Evolutionary conservation across 768 basidiomycete genomes (phyloP).

Genomic region (Boletellus emodensis): DNA sequence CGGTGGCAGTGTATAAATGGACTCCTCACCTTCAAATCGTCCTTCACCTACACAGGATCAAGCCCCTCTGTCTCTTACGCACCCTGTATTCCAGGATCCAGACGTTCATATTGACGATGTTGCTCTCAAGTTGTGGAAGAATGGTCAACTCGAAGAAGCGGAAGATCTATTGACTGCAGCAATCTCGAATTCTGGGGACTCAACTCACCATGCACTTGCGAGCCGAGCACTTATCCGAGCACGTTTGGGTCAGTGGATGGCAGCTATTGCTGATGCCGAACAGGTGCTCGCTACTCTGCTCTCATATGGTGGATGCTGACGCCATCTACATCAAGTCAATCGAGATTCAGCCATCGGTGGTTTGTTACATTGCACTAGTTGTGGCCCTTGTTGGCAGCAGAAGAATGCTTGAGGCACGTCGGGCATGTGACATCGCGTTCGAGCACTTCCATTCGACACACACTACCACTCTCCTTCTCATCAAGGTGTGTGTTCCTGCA

Average conservation of each 20-base stretch:
- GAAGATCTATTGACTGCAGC: neutral
- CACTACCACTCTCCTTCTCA: neutral
- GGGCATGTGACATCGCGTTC: conserved; percentile 3
- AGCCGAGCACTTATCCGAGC: conserved; percentile 6
- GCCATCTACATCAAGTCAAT: neutral
- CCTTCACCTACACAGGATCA: no score
- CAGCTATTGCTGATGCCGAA: conserved; percentile 2
- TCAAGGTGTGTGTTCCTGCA: neutral
- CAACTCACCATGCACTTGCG: neutral
- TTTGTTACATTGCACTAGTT: conserved; percentile 5
- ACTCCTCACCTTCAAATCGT: no score
- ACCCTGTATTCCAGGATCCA: neutral
- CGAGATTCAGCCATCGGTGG: neutral
- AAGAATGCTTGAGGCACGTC: neutral
- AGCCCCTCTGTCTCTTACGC: no score
- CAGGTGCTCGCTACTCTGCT: neutral
- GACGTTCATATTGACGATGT: neutral
- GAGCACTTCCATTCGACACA: neutral
- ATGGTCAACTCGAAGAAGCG: neutral
- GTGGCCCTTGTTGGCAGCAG: neutral
- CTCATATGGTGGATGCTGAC: neutral
- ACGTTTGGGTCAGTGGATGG: neutral
- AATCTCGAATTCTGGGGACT: neutral
- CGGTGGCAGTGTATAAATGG: no score
- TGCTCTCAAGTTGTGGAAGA: neutral